These are phyloP conservation scores for Yarrowia sp. DNA, from an alignment of 805 yeast species.

Conservation along the genomic window DNA sequence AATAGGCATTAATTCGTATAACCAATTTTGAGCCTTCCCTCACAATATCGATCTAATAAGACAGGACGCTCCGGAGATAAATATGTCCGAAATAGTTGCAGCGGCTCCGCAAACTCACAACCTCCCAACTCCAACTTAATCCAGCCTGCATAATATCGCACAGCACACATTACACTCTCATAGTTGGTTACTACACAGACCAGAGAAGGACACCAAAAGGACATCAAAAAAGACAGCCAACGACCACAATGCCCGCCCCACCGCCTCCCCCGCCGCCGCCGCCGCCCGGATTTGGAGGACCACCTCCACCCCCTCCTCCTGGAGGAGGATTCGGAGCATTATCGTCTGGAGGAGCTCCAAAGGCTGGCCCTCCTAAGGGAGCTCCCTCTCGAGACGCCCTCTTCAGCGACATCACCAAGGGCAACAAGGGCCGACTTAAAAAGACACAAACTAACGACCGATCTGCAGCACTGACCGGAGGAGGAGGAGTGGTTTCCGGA, in stretches of 20 bases:
- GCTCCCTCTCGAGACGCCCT: constrained; percentile 44
- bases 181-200: neutral
- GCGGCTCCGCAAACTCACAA: constrained; percentile 2
- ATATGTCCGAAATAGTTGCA: neutral
- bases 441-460: constrained; percentile 65
- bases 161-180: neutral
- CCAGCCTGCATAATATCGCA: constrained; percentile 23
- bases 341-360: constrained; percentile 29
- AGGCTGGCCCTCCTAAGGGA: constrained; percentile 34
- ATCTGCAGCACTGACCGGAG: constrained; percentile 54
- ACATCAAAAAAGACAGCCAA: constrained; percentile 25
- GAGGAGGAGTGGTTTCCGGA: constrained; percentile 35
- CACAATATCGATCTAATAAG: no score
- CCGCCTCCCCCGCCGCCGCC: constrained; percentile 57
- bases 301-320: constrained; percentile 39
- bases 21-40: no score
- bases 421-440: constrained; percentile 46
- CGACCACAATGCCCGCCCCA: constrained; percentile 52
- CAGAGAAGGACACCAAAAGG: neutral
- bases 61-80: neutral
- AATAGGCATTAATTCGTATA: no score
- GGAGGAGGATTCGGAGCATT: constrained; percentile 35
- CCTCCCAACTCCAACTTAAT: constrained; percentile 1
- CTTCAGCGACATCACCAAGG: constrained; percentile 80
- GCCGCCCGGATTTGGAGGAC: constrained; percentile 38